Percentiles rank a stretch among this genome's conserved stretches.
Conservation (phyloP, 1,284 basidiomycete species). For the Cutaneotrichosporon cutaneum region DNA sequence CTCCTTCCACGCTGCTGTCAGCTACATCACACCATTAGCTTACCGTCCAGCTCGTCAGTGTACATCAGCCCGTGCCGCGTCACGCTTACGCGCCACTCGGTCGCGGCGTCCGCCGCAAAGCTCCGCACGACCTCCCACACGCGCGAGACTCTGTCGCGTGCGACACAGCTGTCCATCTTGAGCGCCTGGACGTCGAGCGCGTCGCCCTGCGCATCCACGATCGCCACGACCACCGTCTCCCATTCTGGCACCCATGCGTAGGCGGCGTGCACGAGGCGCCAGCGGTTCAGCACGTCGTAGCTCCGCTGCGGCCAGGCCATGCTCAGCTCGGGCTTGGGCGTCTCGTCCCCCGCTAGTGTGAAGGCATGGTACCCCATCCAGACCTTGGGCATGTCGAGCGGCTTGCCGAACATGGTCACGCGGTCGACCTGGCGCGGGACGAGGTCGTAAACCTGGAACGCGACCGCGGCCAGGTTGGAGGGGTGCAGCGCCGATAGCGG, state of each 20-base stretch:
- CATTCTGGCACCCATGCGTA: constrained; percentile 26
- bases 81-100: constrained; percentile 35
- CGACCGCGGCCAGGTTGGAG: constrained; percentile 26
- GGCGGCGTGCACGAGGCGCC: constrained; percentile 34
- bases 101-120: constrained; percentile 56
- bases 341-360: constrained; percentile 29
- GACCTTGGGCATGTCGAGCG: constrained; percentile 16
- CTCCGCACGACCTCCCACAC: constrained; percentile 49
- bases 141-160: constrained; percentile 11
- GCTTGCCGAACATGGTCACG: constrained; percentile 27
- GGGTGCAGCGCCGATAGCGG: constrained; percentile 13
- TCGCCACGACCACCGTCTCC: constrained; percentile 26
- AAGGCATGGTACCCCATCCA: constrained; percentile 35
- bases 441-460: constrained; percentile 40
- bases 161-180: constrained; percentile 7
- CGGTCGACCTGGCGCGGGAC: constrained; percentile 26
- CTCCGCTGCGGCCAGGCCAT: constrained; percentile 41
- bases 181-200: constrained; percentile 25
- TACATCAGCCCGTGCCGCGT: constrained; percentile 27
- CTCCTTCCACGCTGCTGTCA: constrained; percentile 28
- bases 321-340: constrained; percentile 32
- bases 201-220: constrained; percentile 39
- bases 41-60: constrained; percentile 35
- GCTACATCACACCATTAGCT: constrained; percentile 9
- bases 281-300: constrained; percentile 44